Conservation (phyloP, 768 basidiomycete genomes). For the Cystobasidium tubakii region DNA sequence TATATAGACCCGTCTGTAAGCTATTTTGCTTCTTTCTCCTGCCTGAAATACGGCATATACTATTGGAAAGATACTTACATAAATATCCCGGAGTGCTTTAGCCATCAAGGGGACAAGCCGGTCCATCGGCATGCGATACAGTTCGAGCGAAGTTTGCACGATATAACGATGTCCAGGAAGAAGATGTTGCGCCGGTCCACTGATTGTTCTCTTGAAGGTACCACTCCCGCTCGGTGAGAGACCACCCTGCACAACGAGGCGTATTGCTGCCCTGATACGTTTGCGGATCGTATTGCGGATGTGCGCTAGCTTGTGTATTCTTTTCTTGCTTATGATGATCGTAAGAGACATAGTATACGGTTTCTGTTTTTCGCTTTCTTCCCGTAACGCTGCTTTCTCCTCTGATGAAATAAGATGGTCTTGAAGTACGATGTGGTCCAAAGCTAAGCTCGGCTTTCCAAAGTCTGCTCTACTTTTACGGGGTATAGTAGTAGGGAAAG, state of each 20-base stretch:
- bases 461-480: not conserved
- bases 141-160: constrained; percentile 19
- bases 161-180: constrained; percentile 20
- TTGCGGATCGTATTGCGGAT: constrained; percentile 7
- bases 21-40: not conserved
- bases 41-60: not conserved
- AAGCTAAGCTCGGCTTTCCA: not conserved
- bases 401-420: not conserved
- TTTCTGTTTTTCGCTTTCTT: not conserved
- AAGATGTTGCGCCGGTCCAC: constrained; percentile 19
- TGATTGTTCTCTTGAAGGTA: not conserved
- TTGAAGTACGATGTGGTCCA: not conserved
- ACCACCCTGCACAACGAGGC: constrained; percentile 10
- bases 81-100: not conserved
- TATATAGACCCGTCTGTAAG: not conserved
- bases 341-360: constrained; percentile 21
- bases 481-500: not conserved
- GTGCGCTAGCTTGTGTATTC: constrained; percentile 7
- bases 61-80: constrained; percentile 4
- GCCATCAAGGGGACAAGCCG: not conserved
- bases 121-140: constrained; percentile 14
- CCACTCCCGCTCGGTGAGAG: constrained; percentile 1
- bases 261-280: not conserved
- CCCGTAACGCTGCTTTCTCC: not conserved
- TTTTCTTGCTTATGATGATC: constrained; percentile 8